Evolutionary conservation across 768 basidiomycete species (phyloP).

Genomic region (Lenzites betulinus): DNA sequence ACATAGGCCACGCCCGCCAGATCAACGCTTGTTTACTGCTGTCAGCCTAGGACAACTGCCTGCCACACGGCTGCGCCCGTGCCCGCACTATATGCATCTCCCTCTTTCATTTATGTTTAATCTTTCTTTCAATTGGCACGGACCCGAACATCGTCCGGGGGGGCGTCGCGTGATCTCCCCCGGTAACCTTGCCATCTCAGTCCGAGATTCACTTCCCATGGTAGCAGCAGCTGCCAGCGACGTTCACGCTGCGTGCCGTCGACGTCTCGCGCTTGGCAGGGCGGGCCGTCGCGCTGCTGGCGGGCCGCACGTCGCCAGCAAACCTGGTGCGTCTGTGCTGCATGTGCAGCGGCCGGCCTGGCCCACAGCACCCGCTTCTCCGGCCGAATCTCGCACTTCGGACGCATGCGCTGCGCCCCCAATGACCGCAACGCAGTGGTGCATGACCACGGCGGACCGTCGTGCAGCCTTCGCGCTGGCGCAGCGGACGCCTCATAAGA

Average conservation of each 20-base stretch:
- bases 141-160: constrained; percentile 3
- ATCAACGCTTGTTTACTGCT: background rate
- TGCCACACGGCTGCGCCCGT: background rate
- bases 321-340: background rate
- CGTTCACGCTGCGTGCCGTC: background rate
- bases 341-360: background rate
- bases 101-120: background rate
- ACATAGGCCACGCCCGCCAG: background rate
- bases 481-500: background rate
- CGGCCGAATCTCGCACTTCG: constrained; percentile 13
- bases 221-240: no score
- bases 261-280: constrained; percentile 2
- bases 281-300: background rate
- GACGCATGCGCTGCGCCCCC: constrained; percentile 8
- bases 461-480: background rate
- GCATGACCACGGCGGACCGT: constrained; percentile 4
- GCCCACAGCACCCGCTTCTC: constrained; percentile 2
- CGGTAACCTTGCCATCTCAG: background rate
- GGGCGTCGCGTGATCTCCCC: background rate
- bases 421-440: background rate
- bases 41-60: background rate
- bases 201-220: background rate
- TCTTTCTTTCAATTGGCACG: background rate
- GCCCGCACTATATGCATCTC: background rate
- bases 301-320: no score